A percentile compares a stretch with the other conserved stretches of the same genome.
phyloP scores from a whole-genome alignment of 2,329 filamentous ascomycete genomes.

The Diaporthe citri region DNA sequence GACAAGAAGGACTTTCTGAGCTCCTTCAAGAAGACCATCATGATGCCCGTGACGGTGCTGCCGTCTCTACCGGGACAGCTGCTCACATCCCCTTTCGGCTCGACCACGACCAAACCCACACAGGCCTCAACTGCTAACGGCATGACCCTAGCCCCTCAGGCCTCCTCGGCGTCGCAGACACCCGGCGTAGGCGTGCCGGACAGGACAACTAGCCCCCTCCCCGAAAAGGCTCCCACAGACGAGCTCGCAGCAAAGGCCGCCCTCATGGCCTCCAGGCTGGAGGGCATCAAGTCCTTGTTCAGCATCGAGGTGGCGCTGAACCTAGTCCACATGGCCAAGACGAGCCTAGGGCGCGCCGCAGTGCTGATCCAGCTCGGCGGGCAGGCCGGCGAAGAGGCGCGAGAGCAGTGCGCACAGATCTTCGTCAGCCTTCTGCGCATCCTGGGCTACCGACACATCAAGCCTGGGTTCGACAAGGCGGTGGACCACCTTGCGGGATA shows the following conservation, averaged over 20 bases:
- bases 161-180: constrained; percentile 65
- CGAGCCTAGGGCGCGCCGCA: constrained; percentile 86
- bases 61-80: constrained; percentile 73
- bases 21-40: constrained; percentile 98
- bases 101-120: constrained; percentile 53
- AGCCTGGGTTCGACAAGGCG: constrained; percentile 92
- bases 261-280: constrained; percentile 92
- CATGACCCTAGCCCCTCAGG: constrained; percentile 50
- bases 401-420: constrained; percentile 89
- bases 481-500: constrained; percentile 92
- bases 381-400: constrained; percentile 83
- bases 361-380: constrained; percentile 86
- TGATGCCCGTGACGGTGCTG: constrained; percentile 96
- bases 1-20: constrained; percentile 97
- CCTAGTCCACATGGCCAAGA: constrained; percentile 89
- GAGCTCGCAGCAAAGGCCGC: constrained; percentile 98
- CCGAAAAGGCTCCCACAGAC: constrained; percentile 81
- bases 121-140: constrained; percentile 44
- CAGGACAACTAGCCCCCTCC: constrained; percentile 58
- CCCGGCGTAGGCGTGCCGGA: constrained; percentile 57
- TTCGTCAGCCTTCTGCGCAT: constrained; percentile 88
- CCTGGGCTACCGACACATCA: constrained; percentile 87
- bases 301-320: constrained; percentile 95
- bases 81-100: constrained; percentile 69
- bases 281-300: constrained; percentile 95